phyloP scores from a whole-genome alignment of 768 basidiomycete genomes.

The Daedalea quercina region DNA sequence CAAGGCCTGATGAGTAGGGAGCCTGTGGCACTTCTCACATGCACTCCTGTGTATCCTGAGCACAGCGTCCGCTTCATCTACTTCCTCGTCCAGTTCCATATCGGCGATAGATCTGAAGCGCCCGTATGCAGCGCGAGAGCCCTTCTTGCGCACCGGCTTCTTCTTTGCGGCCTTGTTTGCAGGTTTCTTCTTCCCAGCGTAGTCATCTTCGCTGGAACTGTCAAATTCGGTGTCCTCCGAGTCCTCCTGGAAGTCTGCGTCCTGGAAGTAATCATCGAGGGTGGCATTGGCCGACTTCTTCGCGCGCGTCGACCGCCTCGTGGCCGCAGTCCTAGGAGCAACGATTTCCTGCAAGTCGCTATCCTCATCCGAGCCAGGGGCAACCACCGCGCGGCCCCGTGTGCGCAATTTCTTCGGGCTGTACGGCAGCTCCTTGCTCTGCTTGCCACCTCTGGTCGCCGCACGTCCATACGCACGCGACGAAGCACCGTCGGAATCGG shows the following conservation, averaged over 20 bases:
- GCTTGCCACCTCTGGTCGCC: slow-evolving; percentile 8
- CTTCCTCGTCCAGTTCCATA: slow-evolving; percentile 33
- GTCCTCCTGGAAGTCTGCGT: slow-evolving; percentile 14
- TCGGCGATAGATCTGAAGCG: slow-evolving; percentile 36
- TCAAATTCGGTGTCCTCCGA: slow-evolving; percentile 4
- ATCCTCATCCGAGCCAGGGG: slow-evolving; percentile 32
- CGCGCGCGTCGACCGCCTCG: slow-evolving; percentile 45
- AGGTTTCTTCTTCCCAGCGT: slow-evolving; percentile 14
- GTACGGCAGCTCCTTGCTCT: slow-evolving; percentile 42
- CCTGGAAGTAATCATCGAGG: slow-evolving; percentile 14
- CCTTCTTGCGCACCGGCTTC: slow-evolving; percentile 26
- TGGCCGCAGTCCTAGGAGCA: slow-evolving; percentile 4
- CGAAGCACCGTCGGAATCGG: slow-evolving; percentile 8
- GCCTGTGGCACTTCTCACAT: slow-evolving; percentile 67
- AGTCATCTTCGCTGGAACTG: slow-evolving; percentile 15
- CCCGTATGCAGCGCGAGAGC: slow-evolving; percentile 43
- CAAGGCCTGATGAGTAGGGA: slow-evolving; percentile 52
- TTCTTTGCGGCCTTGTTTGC: slow-evolving; percentile 34
- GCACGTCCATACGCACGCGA: slow-evolving; percentile 12
- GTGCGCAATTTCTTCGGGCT: slow-evolving; percentile 60
- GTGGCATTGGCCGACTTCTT: slow-evolving; percentile 14
- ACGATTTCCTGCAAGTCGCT: slow-evolving; percentile 24
- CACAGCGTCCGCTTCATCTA: slow-evolving; percentile 49
- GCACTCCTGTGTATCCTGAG: slow-evolving; percentile 53
- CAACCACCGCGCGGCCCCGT: slow-evolving; percentile 20